Evolutionary conservation across 768 basidiomycete species (phyloP).

Genomic region (Auriculariales sp.): DNA sequence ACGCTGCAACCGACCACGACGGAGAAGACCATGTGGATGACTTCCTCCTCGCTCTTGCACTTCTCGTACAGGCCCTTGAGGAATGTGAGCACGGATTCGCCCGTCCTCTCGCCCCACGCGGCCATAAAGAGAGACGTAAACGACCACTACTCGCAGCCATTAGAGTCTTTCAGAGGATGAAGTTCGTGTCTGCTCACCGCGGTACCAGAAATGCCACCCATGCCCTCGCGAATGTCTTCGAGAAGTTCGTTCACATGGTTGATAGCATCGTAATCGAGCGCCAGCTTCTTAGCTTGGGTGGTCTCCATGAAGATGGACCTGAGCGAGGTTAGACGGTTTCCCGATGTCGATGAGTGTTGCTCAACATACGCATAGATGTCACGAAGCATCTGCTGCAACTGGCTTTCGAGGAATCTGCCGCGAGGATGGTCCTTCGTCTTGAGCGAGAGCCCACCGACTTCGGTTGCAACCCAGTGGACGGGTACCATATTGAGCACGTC

Average conservation of each 20-base stretch:
- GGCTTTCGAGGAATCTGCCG: conserved; percentile 25
- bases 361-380: conserved; percentile 16
- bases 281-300: conserved; percentile 19
- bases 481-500: conserved; percentile 55
- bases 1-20: conserved; percentile 22
- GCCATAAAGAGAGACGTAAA: conserved; percentile 11
- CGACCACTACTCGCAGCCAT: conserved; percentile 18
- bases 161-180: conserved; percentile 10
- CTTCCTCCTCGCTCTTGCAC: conserved; percentile 15
- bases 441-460: conserved; percentile 31
- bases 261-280: conserved; percentile 14
- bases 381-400: conserved; percentile 35
- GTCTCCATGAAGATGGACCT: conserved; percentile 25
- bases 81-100: neutral
- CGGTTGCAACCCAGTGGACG: conserved; percentile 42
- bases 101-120: neutral
- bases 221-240: conserved; percentile 12
- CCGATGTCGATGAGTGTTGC: neutral
- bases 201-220: conserved; percentile 7
- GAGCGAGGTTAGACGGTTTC: neutral
- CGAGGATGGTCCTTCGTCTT: conserved; percentile 29
- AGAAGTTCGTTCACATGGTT: conserved; percentile 15
- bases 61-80: conserved; percentile 5
- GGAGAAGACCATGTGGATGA: conserved; percentile 37
- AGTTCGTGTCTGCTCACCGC: conserved; percentile 5